Evolutionary conservation across 306 rosid genomes (phyloP).

Genomic region (Lathyrus oleraceus): DNA sequence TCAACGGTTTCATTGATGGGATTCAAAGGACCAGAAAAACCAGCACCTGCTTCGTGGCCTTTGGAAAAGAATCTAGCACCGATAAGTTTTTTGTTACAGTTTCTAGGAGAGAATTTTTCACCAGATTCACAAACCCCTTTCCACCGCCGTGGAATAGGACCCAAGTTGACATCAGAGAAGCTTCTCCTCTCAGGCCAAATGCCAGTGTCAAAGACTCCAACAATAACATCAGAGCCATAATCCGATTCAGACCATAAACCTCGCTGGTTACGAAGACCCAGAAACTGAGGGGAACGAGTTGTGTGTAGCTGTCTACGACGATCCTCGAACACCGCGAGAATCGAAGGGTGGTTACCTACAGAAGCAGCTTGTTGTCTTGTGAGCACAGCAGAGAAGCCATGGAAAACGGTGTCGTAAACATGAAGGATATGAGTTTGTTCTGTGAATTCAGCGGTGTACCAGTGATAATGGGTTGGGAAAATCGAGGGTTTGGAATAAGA

Average conservation of each 20-base stretch:
- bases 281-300: conserved; percentile 92
- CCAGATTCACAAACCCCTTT: conserved; percentile 78
- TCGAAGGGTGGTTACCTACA: conserved; percentile 53
- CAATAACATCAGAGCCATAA: conserved; percentile 84
- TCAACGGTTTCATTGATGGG: conserved; percentile 71
- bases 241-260: conserved; percentile 94
- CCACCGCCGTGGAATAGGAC: conserved; percentile 79
- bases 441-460: conserved; percentile 77
- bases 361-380: conserved; percentile 42
- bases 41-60: conserved; percentile 68
- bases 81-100: conserved; percentile 68
- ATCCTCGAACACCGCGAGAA: conserved; percentile 75
- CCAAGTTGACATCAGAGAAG: conserved; percentile 72
- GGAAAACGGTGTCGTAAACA: conserved; percentile 72
- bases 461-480: conserved; percentile 75
- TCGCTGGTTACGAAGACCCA: conserved; percentile 84
- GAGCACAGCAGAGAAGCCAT: conserved; percentile 87
- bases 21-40: conserved; percentile 49
- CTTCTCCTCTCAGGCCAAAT: conserved; percentile 81
- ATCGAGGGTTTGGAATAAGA: conserved; percentile 65
- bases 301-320: conserved; percentile 80
- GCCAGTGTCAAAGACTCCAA: conserved; percentile 86
- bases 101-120: conserved; percentile 47
- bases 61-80: conserved; percentile 83
- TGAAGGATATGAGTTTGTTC: conserved; percentile 62